Base-by-base conservation (phyloP, 2,329 filamentous ascomycete genomes). In the Curvularia sp. region DNA sequence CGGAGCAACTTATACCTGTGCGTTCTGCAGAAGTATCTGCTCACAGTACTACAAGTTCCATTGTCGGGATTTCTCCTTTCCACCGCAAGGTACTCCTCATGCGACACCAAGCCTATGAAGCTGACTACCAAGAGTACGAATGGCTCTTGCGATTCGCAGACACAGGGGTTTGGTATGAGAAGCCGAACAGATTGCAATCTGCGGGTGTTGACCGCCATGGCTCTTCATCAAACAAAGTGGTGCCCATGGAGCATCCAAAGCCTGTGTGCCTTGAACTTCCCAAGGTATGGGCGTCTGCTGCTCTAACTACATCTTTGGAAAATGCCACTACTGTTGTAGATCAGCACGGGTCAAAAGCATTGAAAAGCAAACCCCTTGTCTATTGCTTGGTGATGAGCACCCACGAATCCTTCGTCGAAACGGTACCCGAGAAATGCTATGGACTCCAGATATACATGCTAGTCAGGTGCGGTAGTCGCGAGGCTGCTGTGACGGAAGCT, bases 161-260 rank as follows among this genome's bases (percentile, higher is more conserved):
- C 4, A 64, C 71, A 1, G 72, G 72, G 5, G 33, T 61, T 0
- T 77, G 75, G 74, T 75, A 76, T 26, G 58, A 67, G 44, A 74
- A 71, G 50, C 73, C 73, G 0, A 57, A 39, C 6, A 62, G 55
- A 24, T 24, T 58, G 2, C 46, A 60, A 13, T 49, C 73, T 1
- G 52, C 57, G 44, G 59, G 58, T 1, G 64, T 69, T 49, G 28
- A 58, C 41, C 1, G 24, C 48, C 1, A 47, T 56, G 4, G 43
- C 63, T 24, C 22, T 4, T 24, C 22, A 24, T 24, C 22, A 55
- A 66, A 5, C 42, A 64, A 64, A 33, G 52, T 70, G 2, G 18
- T 54, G 4, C 44, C 60, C 12, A 31, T 70, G 4, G 48, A 61
- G 5, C 62, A 66, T 26, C 52, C 65, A 3, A 51, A 60, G 13